Conservation (phyloP, 768 basidiomycete genomes). For the Brasilioporus rufonigricans region DNA sequence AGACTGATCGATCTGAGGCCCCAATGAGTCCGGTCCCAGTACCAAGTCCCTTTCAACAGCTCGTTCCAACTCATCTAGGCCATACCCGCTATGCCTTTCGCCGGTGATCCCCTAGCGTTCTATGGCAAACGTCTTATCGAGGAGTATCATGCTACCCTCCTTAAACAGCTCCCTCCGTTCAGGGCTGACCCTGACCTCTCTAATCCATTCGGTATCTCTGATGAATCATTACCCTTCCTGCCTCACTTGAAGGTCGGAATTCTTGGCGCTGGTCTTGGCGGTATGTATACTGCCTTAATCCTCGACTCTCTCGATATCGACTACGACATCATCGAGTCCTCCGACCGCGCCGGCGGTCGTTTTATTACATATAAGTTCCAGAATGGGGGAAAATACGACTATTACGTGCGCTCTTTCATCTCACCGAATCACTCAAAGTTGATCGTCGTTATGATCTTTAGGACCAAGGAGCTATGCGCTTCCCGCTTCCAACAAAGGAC, state of each 20-base stretch:
- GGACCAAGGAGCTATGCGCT: not conserved
- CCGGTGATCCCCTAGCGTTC: slow-evolving; percentile 18
- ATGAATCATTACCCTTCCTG: not conserved
- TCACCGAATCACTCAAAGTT: not conserved
- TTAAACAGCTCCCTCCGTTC: not conserved
- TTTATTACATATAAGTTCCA: not conserved
- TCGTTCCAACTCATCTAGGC: not conserved
- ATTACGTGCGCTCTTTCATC: not conserved
- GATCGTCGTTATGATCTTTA: not conserved
- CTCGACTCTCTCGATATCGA: slow-evolving; percentile 14
- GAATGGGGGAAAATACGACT: not conserved
- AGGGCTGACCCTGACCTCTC: not conserved
- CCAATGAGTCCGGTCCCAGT: no score
- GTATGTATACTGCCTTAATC: slow-evolving; percentile 42
- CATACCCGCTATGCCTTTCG: slow-evolving; percentile 9
- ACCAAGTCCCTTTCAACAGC: no score
- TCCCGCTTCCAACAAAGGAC: slow-evolving; percentile 9
- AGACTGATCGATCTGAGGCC: no score
- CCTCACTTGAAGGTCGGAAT: slow-evolving; percentile 16
- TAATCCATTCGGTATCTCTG: not conserved
- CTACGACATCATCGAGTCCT: slow-evolving; percentile 46
- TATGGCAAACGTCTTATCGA: slow-evolving; percentile 14
- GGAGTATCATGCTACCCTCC: slow-evolving; percentile 4
- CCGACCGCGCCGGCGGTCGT: slow-evolving; percentile 38
- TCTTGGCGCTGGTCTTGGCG: slow-evolving; percentile 24